Conservation (phyloP, 2,329 filamentous ascomycete genomes). For the Colletotrichum magnum region DNA sequence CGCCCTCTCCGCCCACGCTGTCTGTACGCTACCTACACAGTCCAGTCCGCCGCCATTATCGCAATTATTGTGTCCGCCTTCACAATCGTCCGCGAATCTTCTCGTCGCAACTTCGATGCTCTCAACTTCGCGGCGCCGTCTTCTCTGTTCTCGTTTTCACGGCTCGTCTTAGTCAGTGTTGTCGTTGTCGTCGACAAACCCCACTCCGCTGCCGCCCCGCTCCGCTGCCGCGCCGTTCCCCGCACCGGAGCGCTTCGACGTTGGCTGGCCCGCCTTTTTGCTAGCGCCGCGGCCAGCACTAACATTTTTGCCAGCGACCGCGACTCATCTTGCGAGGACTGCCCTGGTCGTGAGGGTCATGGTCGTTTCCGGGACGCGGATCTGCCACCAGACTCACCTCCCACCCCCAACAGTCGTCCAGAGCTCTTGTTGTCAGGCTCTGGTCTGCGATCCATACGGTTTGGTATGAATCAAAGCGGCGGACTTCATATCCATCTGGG, state of each 20-base stretch:
- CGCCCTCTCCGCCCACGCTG: conserved; percentile 45
- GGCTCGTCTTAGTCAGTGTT: conserved; percentile 62
- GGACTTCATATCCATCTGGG: no score
- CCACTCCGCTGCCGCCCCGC: conserved; percentile 58
- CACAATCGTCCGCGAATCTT: conserved; percentile 64
- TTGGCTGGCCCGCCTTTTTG: no score
- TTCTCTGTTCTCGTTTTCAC: conserved; percentile 35
- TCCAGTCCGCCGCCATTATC: conserved; percentile 61
- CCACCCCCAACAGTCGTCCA: no score
- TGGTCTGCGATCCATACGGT: no score
- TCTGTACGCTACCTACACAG: conserved; percentile 56
- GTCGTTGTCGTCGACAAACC: conserved; percentile 65
- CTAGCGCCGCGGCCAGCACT: no score
- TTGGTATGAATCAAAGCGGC: no score
- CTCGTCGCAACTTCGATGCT: conserved; percentile 59
- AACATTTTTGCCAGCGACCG: no score
- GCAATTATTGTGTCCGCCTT: conserved; percentile 66
- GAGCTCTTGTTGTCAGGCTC: no score
- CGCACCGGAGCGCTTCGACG: conserved; percentile 42
- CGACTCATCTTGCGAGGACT: no score
- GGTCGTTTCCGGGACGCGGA: no score
- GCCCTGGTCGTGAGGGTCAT: no score
- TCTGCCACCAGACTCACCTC: no score
- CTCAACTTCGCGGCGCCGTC: conserved; percentile 52
- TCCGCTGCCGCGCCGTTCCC: conserved; percentile 51